Evolutionary conservation across 2,329 filamentous ascomycete species (phyloP).

Genomic region (Xylaria sp.): DNA sequence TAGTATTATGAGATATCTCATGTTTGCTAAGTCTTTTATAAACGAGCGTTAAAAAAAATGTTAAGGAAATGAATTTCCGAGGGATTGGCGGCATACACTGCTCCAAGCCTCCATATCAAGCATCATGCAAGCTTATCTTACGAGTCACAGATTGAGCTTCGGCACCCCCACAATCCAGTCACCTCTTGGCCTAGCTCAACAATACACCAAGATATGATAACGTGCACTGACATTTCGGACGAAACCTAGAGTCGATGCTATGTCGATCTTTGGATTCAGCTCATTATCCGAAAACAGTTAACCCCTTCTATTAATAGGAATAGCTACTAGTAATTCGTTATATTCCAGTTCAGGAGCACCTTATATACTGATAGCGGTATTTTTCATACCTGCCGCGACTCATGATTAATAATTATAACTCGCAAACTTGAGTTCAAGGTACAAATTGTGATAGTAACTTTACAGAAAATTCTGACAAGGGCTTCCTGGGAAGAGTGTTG

Average conservation of each 20-base stretch:
- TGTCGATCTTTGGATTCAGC: neutral
- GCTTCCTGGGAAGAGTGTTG: neutral
- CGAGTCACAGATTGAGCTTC: neutral
- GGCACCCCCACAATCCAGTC: conserved; percentile 7
- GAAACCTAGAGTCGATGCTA: neutral
- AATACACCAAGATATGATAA: neutral
- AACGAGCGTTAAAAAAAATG: neutral
- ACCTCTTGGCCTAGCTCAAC: neutral
- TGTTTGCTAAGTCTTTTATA: neutral
- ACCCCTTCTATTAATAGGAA: neutral
- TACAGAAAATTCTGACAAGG: neutral
- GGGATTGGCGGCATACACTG: neutral
- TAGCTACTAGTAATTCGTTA: neutral
- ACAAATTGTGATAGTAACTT: neutral
- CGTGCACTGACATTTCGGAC: neutral
- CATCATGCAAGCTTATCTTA: conserved; percentile 14
- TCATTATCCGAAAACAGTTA: neutral
- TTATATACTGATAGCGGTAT: neutral
- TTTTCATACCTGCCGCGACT: too few species aligned
- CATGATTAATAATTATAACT: neutral
- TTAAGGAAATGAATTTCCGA: neutral
- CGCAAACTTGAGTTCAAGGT: too few species aligned
- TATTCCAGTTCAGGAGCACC: neutral
- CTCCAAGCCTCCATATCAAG: conserved; percentile 4
- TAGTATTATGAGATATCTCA: neutral